Percentiles rank a stretch among this genome's conserved stretches.
These are phyloP conservation scores for Amanita polypyramis DNA, from an alignment of 768 basidiomycete genomes.

Conservation along the genomic window DNA sequence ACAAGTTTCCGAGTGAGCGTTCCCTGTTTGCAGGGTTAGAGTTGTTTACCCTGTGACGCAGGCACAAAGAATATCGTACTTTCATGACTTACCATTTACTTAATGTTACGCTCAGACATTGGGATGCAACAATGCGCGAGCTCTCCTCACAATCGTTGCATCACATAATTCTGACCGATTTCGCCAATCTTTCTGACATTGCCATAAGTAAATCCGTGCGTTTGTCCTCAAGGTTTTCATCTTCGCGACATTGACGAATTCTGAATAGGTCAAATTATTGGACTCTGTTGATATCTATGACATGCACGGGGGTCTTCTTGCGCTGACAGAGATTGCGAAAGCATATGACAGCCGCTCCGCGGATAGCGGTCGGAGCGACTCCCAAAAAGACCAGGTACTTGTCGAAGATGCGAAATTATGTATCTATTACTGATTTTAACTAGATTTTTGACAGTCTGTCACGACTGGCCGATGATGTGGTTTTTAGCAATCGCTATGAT, in stretches of 20 bases:
- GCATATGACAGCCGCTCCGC: conserved; percentile 25
- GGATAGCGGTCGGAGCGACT: neutral
- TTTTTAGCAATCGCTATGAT: conserved; percentile 61
- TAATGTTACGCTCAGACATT: conserved; percentile 71
- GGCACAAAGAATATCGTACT: conserved; percentile 67
- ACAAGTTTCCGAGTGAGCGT: conserved; percentile 73
- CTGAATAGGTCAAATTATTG: conserved; percentile 40
- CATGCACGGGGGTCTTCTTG: conserved; percentile 75
- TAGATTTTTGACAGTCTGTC: conserved; percentile 61
- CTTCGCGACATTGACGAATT: neutral
- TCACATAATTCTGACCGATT: conserved; percentile 53
- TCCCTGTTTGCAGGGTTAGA: conserved; percentile 1
- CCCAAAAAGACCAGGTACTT: neutral
- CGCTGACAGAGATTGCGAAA: conserved; percentile 62
- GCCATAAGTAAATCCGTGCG: conserved; percentile 45
- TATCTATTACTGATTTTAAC: neutral
- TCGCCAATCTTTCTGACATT: conserved; percentile 38
- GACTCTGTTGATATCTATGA: conserved; percentile 57
- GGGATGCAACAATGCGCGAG: conserved; percentile 76
- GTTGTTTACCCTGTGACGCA: conserved; percentile 20
- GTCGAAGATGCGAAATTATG: neutral
- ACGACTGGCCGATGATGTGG: conserved; percentile 42
- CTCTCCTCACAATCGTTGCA: conserved; percentile 70
- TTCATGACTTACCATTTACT: conserved; percentile 65
- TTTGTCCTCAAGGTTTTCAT: conserved; percentile 6